Percentiles rank a stretch among this genome's conserved stretches.
These are phyloP conservation scores for Mucor sp. DNA, from an alignment of 371 early-diverging fungal genomes.

Conservation along the genomic window DNA sequence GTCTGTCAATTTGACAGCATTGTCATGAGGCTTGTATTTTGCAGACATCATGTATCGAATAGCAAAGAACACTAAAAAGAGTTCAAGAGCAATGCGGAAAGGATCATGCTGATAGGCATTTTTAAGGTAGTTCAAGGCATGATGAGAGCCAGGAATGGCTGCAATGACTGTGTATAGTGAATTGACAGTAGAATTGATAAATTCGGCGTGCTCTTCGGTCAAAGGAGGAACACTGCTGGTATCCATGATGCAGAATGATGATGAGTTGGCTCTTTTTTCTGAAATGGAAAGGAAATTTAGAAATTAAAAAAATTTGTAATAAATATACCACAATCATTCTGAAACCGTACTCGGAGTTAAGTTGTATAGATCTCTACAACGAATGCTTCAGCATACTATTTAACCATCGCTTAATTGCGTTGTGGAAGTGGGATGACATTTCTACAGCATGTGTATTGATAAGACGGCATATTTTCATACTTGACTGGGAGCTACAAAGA, in stretches of 20 bases:
- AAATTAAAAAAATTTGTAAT: conserved; percentile 4
- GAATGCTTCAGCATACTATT: neutral
- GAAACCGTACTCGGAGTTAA: conserved; percentile 4
- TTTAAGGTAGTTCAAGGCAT: conserved; percentile 82
- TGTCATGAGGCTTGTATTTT: conserved; percentile 84
- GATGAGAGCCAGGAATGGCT: conserved; percentile 76
- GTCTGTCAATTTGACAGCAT: conserved; percentile 81
- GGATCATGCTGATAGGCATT: conserved; percentile 97
- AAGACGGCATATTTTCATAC: neutral
- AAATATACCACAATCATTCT: neutral
- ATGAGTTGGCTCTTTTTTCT: neutral
- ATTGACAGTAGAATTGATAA: conserved; percentile 49
- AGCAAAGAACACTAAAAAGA: conserved; percentile 85
- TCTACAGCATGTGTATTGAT: neutral
- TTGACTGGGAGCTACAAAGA: neutral
- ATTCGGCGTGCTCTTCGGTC: conserved; percentile 35
- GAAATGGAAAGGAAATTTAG: neutral
- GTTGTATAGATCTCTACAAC: neutral
- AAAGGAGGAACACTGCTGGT: neutral
- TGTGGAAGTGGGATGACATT: neutral
- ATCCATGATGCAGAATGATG: conserved; percentile 1
- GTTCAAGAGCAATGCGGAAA: conserved; percentile 86
- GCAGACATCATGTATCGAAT: conserved; percentile 87
- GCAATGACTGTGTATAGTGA: conserved; percentile 41
- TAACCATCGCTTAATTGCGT: neutral